Evolutionary conservation across 257 asterid genomes (phyloP), one percentile per base, ranked within the genome.

Genomic region (Craterostigma plantagineum): DNA sequence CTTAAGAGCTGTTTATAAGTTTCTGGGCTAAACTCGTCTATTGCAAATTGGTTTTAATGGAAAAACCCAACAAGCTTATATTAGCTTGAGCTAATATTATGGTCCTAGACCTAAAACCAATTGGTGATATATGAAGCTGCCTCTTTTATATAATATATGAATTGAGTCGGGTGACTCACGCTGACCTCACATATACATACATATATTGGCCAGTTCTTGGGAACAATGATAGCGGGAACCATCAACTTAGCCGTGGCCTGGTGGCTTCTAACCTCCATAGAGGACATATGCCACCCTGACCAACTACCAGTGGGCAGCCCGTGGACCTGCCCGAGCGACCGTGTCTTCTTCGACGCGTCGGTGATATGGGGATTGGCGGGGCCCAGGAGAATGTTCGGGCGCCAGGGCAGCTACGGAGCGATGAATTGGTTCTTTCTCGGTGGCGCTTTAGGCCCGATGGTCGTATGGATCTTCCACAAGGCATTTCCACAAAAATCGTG

Each of bases 311-410:
- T 57, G 0, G 54, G 58, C 12, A 79, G 91, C 48, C 87, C 83
- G 0, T 83, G 93, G 87, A 76, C 91, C 0, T 83, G 95, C 27
- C 79, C 77, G 0, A 6, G 42, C 10, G 83, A 73, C 51, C 51
- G 60, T 4, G 72, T 69, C 0, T 83, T 83, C 75, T 79, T 33
- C 45, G 73, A 68, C 34, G 95, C 93, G 12, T 79, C 95, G 0
- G 86, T 79, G 10, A 69, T 79, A 4, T 83, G 95, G 95, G 95
- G 95, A 3, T 50, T 83, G 16, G 61, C 74, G 0, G 86, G 95
- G 33, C 95, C 95, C 0, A 42, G n/a, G 30, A 50, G 85, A 13
- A 69, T 79, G 16, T 79, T 82, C 10, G 90, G 92, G 3, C 4
- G 53, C 0, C 63, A 34, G 0, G 91, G 79, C 15, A 67, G 68